Base-by-base conservation (phyloP, 257 asterid species). In the Solanum virginianum region DNA sequence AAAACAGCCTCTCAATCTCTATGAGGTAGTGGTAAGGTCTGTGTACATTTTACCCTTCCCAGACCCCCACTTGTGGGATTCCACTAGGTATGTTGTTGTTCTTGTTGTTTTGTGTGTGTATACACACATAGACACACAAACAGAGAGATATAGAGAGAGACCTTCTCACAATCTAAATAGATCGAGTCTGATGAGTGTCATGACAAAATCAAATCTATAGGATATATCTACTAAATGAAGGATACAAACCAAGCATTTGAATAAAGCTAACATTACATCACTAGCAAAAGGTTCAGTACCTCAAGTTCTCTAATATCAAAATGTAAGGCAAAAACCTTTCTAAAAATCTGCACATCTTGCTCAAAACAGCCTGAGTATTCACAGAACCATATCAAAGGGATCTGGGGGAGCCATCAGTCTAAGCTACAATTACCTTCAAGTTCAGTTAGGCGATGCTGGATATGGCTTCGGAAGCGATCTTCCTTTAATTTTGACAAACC, bases 381-480 rank as follows among this genome's bases (percentile, higher is more conserved):
- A 4, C 26, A 26, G 22, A 77, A 77, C 63, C 43, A 54, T 51
- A 45, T 49, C 82, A 77, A 77, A 51, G 62, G 24, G 51, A 22
- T 26, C 82, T 26, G 26, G 43, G 45, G 82, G 56, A 83, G 54
- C 69, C 54, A 83, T 68, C 55, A 66, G 41, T 68, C 54, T 57
- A 66, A 83, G 66, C 80, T 29, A 68, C 75, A 63, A 63, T 89
- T 93, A 97, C 99, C 99, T 90, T 97, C 98, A 84, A 97, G 97
- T 89, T 92, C 96, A 13, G 91, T 71, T 84, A 97, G 82, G 15
- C 99, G 98, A 82, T 86, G 97, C 84, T 91, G 92, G 84, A 97
- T 86, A 54, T 88, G 94, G 91, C 93, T 92, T 86, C 87, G 91
- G 66, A 90, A 72, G 85, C 98, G 94, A 80, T 83, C 87, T 82